Evolutionary conservation across 495 filamentous ascomycete genomes (phyloP), one percentile per base, ranked within the genome.

Genomic region (Penicillium herquei): DNA sequence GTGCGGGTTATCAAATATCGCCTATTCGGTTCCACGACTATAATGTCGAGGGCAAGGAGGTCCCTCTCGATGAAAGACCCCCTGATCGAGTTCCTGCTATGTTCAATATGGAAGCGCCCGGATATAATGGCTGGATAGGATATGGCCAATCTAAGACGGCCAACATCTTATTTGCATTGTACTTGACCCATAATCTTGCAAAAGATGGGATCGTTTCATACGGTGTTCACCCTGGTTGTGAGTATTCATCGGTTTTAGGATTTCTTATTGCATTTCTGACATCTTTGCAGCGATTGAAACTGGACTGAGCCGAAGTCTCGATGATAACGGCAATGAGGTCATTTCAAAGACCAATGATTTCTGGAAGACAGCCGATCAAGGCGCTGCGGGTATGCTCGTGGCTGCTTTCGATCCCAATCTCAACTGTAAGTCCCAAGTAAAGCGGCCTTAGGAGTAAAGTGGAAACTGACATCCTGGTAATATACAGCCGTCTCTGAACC

Each of bases 91-190:
- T 65, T 13, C 50, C 58, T 44, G 47, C 59, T 2, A 58, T 56
- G 49, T 64, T 61, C 21, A 58, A 45, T 42, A 32, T 54, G 3
- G 44, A 45, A 5, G n/a, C 59, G 37, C 62, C 52, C 35, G 62
- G 61, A 16, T 64, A 65, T 42, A 62, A 52, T 45, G 57, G 67
- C 6, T 78, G 67, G 64, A 34, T 63, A 21, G 76, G 81, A 16
- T 93, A 92, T 66, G 78, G 73, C 3, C 79, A 88, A 51, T 81
- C 79, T 49, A 87, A 86, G 67, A 78, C 82, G 33, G 84, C 82
- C 26, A 87, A 85, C 53, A 72, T 86, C n/a, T 54, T 86, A 39
- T 83, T 84, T 47, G 79, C 81, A 39, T 31, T 61, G 12, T 54
- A 61, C 37, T 46, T 66, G 41, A 58, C 52, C 12, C 46, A 48